These are phyloP conservation scores for Paramecium sonneborni DNA, from an alignment of 73 alveolate genomes.

Conservation along the genomic window DNA sequence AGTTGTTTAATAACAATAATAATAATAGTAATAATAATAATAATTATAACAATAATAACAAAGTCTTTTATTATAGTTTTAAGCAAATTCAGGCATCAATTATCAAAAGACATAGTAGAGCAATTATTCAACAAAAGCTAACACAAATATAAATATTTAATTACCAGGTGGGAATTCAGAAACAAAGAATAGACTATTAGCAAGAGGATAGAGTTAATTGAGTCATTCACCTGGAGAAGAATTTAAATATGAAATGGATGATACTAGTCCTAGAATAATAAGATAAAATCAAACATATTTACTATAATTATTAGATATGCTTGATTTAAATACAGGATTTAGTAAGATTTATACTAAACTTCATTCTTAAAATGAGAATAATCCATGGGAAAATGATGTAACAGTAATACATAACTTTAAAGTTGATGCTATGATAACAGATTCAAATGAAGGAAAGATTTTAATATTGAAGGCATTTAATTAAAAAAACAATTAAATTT, in stretches of 20 bases:
- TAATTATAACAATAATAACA: neutral
- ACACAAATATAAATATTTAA: neutral
- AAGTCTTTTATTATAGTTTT: neutral
- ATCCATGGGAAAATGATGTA: conserved; percentile 13
- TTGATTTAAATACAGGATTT: neutral
- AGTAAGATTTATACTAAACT: neutral
- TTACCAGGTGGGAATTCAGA: neutral
- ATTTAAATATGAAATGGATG: conserved; percentile 28
- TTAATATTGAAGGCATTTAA: neutral
- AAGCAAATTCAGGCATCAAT: neutral
- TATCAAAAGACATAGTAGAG: neutral
- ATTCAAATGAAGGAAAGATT: neutral
- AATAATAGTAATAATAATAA: neutral
- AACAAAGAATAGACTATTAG: neutral
- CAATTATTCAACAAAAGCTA: neutral
- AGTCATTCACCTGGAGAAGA: conserved; percentile 28
- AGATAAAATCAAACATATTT: neutral
- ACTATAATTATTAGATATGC: conserved; percentile 6
- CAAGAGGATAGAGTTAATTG: neutral
- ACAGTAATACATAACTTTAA: neutral
- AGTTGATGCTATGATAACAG: neutral
- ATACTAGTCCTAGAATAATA: conserved; percentile 5
- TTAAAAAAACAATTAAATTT: neutral
- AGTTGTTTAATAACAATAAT: neutral
- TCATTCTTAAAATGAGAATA: neutral